Conservation (phyloP, 2,329 filamentous ascomycete species). For the Fusarium hostae region DNA sequence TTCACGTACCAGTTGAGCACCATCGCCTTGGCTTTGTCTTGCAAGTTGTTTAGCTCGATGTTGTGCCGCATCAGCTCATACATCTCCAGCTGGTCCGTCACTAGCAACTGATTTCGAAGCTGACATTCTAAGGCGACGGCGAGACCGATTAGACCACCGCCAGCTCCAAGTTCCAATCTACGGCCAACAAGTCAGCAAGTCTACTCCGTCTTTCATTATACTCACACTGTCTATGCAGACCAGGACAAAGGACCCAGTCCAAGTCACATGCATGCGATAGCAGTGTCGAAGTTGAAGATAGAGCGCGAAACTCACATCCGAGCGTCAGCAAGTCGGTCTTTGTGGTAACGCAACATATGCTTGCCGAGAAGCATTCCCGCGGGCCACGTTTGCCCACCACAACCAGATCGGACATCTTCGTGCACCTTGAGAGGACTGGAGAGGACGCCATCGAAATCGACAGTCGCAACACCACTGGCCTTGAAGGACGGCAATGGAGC, state of each 20-base stretch:
- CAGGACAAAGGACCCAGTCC: neutral
- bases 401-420: conserved; percentile 88
- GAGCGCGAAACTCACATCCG: conserved; percentile 68
- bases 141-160: conserved; percentile 85
- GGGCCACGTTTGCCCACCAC: conserved; percentile 94
- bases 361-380: conserved; percentile 89
- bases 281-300: neutral
- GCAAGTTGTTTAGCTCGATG: conserved; percentile 80
- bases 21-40: conserved; percentile 69
- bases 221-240: conserved; percentile 16
- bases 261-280: conserved; percentile 19
- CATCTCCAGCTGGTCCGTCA: conserved; percentile 93
- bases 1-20: conserved; percentile 81
- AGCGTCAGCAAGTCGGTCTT: conserved; percentile 69
- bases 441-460: conserved; percentile 80
- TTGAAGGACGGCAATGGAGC: conserved; percentile 71
- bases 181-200: conserved; percentile 39
- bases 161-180: conserved; percentile 91
- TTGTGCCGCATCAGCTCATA: conserved; percentile 86
- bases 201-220: conserved; percentile 2
- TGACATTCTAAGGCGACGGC: conserved; percentile 68
- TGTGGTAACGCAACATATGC: conserved; percentile 83
- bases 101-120: conserved; percentile 67
- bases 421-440: conserved; percentile 76
- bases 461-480: conserved; percentile 60